phyloP scores from a whole-genome alignment of 2,329 filamentous ascomycete genomes.

The Neurospora sp. region DNA sequence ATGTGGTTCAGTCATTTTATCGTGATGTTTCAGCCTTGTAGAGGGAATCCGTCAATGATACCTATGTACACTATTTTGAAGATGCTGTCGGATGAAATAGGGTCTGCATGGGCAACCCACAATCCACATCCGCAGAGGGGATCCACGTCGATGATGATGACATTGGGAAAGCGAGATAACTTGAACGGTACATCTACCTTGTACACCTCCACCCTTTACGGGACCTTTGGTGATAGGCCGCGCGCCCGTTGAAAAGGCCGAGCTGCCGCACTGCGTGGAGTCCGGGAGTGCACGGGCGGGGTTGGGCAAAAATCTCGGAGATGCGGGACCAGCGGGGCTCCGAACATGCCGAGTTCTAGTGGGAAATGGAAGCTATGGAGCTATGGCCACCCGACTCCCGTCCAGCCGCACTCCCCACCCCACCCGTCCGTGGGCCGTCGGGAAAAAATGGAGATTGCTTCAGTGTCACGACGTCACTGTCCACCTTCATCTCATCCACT shows the following conservation, averaged over 20 bases:
- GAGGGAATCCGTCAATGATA: neutral
- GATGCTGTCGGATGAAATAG: neutral
- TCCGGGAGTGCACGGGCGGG: neutral
- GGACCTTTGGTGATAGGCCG: neutral
- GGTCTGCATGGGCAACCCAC: neutral
- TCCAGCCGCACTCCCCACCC: neutral
- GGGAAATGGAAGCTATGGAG: neutral
- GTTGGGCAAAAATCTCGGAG: neutral
- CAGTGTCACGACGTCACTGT: neutral
- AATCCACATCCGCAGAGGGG: neutral
- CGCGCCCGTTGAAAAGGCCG: neutral
- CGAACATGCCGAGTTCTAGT: neutral
- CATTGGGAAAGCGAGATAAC: neutral
- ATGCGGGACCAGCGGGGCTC: neutral
- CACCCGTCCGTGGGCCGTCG: neutral
- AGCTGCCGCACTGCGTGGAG: neutral
- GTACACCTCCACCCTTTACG: neutral
- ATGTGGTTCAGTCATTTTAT: neutral
- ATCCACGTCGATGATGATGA: neutral
- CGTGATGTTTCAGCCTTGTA: neutral
- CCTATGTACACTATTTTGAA: neutral
- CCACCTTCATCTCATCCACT: neutral
- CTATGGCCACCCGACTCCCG: neutral
- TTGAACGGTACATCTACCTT: neutral
- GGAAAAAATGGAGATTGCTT: neutral